Evolutionary conservation across 2,329 filamentous ascomycete genomes (phyloP).

Genomic region (Cladosporium sphaerospermum): DNA sequence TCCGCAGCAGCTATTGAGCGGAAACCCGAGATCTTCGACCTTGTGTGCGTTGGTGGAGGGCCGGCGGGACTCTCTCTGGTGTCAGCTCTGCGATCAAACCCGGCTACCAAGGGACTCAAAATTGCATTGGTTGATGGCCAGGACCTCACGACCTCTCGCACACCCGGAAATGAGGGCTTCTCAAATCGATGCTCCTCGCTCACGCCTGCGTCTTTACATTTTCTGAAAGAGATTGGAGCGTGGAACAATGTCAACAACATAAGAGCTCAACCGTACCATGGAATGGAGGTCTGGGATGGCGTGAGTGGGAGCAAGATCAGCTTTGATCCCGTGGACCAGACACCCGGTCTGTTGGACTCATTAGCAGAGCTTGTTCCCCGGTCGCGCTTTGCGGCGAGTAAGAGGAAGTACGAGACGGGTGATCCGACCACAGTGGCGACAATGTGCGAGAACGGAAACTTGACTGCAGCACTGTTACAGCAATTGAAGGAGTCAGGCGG

Average conservation of each 20-base stretch:
- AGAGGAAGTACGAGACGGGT: conserved; percentile 19
- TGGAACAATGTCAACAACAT: conserved; percentile 70
- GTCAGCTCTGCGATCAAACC: conserved; percentile 33
- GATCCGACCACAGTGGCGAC: conserved; percentile 62
- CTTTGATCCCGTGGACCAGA: conserved; percentile 47
- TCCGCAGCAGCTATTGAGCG: conserved; percentile 6
- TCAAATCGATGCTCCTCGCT: conserved; percentile 95
- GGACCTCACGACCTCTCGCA: conserved; percentile 63
- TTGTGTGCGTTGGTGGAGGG: conserved; percentile 84
- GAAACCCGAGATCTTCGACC: conserved; percentile 74
- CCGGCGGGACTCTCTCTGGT: conserved; percentile 72
- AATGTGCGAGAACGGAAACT: conserved; percentile 92
- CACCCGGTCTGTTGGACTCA: conserved; percentile 20
- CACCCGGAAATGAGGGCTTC: conserved; percentile 65
- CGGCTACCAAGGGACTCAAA: conserved; percentile 61
- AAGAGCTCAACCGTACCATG: conserved; percentile 80
- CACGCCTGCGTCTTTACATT: conserved; percentile 79
- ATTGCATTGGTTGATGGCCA: conserved; percentile 88
- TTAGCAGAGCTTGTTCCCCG: conserved; percentile 26
- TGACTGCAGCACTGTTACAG: conserved; percentile 67
- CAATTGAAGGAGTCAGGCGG: conserved; percentile 53
- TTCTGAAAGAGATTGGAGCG: conserved; percentile 71
- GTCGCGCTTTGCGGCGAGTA: conserved; percentile 18
- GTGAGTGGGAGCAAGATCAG: conserved; percentile 79
- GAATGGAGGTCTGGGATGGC: conserved; percentile 99